Base-by-base conservation (phyloP, 495 filamentous ascomycete genomes). In the Trichoderma erinaceum region DNA sequence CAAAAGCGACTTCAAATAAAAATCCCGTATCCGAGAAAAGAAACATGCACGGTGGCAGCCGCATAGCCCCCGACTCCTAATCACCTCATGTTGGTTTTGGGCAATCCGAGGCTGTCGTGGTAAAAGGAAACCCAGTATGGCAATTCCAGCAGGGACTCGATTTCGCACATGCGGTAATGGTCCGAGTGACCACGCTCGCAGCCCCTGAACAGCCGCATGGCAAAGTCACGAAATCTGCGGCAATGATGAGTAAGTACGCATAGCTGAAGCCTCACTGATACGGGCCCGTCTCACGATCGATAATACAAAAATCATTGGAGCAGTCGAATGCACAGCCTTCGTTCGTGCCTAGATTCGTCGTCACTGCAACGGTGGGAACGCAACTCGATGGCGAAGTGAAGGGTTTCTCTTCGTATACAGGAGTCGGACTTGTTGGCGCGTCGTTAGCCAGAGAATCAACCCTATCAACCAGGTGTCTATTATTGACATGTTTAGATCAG, bases 51-150 rank as follows among this genome's bases (percentile, higher is more conserved):
- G 35, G 3, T 38, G 35, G 8, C 29, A 52, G 15, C 50, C 10
- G 50, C 18, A 56, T 56, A 21, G 18, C 18, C 18, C 50, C 23
- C 7, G 13, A 16, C 2, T 48, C 21, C 21, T 56, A 23, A 1
- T 23, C 23, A 23, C 27, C 21, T 25, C 4, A 13, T 11, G 56
- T 61, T 25, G 27, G 27, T 25, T 29, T 1, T 61, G 56, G 56
- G 27, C 56, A 61, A 25, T 32, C 11, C 7, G 56, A 29, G 56
- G 56, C 44, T 46, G 65, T 56, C 10, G 44, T 67, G 25, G 65
- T 67, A n/a, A 67, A 67, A 10, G 65, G 43, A 18, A 52, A 67
- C 4, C 65, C 65, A 16, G 65, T 67, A 5, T 48, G 46, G 65
- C 65, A 67, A 27, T 52, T 52, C 35, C 27, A 52, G 44, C 65